These are phyloP conservation scores for Candida dajiaensis DNA, from an alignment of 805 yeast species.

Conservation along the genomic window DNA sequence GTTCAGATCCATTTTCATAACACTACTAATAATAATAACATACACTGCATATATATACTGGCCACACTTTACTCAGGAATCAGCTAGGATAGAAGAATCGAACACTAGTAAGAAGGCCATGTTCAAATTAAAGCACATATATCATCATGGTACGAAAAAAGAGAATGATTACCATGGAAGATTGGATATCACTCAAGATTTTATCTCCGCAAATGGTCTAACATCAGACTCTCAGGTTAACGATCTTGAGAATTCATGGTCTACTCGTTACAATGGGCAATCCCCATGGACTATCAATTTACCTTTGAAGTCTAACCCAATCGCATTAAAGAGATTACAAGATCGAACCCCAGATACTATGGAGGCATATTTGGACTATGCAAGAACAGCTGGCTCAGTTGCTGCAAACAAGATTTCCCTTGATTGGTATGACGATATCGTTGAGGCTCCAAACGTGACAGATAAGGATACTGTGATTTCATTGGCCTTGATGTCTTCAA, in stretches of 20 bases:
- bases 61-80: not conserved
- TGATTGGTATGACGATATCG: constrained; percentile 61
- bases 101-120: not conserved
- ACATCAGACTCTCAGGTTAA: not conserved
- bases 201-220: constrained; percentile 20
- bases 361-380: constrained; percentile 59
- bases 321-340: constrained; percentile 31
- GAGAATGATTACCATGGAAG: constrained; percentile 39
- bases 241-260: constrained; percentile 11
- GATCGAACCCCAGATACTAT: constrained; percentile 54
- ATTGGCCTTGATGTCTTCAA: constrained; percentile 80
- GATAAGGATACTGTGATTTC: constrained; percentile 70
- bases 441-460: constrained; percentile 64
- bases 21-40: not conserved
- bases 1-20: not conserved
- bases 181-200: constrained; percentile 42
- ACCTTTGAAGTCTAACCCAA: constrained; percentile 22
- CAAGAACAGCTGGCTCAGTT: constrained; percentile 31
- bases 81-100: not conserved
- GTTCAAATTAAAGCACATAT: constrained; percentile 47
- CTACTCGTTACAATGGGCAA: constrained; percentile 19
- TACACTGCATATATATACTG: not conserved
- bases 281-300: constrained; percentile 37
- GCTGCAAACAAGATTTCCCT: constrained; percentile 34
- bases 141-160: constrained; percentile 53